phyloP scores from a whole-genome alignment of 202 grass and related monocot species.

The Carex arenaria region DNA sequence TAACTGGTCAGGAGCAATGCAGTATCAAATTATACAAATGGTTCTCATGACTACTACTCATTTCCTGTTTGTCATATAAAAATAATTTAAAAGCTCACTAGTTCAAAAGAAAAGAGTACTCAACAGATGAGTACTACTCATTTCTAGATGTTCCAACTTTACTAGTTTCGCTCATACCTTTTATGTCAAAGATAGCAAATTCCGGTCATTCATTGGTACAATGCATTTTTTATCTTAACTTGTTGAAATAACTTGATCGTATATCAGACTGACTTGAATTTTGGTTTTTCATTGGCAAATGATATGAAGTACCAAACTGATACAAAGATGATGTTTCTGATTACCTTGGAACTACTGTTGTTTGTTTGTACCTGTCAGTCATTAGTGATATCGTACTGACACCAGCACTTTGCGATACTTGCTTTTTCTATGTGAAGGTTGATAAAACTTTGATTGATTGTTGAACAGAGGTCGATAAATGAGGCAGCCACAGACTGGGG shows the following conservation, averaged over 20 bases:
- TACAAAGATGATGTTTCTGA: neutral
- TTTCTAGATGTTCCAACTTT: neutral
- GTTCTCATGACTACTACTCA: neutral
- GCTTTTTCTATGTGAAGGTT: neutral
- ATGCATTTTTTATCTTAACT: too few relatives aligned
- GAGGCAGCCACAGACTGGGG: conserved; percentile 81
- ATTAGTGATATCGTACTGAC: neutral
- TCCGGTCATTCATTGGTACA: too few relatives aligned
- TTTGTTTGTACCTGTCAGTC: neutral
- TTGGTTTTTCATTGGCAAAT: neutral
- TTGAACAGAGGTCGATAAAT: conserved; percentile 72
- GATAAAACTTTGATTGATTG: conserved; percentile 23
- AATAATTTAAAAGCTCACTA: neutral
- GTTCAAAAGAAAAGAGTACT: neutral
- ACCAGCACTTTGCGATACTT: neutral
- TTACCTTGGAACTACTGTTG: neutral
- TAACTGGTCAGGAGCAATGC: neutral
- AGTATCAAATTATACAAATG: neutral
- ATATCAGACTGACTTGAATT: neutral
- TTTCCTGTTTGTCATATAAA: neutral
- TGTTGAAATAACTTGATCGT: neutral
- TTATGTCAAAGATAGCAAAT: neutral
- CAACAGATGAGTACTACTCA: neutral
- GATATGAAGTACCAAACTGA: neutral
- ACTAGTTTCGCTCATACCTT: neutral